phyloP scores from a whole-genome alignment of 306 rosid genomes.

The Biancaea sappan region DNA sequence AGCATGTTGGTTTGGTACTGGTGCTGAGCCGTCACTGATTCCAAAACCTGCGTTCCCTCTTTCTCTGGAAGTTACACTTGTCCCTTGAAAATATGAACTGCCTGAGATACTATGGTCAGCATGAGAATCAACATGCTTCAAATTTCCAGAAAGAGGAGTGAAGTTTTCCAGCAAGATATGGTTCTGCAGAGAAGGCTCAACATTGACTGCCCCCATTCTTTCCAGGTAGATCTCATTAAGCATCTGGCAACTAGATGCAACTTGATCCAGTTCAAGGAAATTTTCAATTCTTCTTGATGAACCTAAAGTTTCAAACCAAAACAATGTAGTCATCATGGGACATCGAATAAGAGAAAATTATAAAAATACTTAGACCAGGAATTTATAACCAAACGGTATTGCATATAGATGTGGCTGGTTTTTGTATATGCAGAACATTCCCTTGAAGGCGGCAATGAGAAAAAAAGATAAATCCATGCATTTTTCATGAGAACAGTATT shows the following conservation, averaged over 20 bases:
- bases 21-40: constrained; percentile 33
- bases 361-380: neutral
- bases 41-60: constrained; percentile 35
- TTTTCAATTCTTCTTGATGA: constrained; percentile 89
- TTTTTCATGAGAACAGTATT: constrained; percentile 23
- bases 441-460: neutral
- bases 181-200: constrained; percentile 46
- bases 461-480: too few species aligned
- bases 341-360: constrained; percentile 16
- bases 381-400: constrained; percentile 5
- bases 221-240: constrained; percentile 55
- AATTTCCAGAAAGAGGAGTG: constrained; percentile 43
- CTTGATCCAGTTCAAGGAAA: constrained; percentile 74
- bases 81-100: constrained; percentile 37
- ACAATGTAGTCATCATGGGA: constrained; percentile 7
- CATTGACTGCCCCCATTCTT: constrained; percentile 46
- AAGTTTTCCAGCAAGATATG: constrained; percentile 38
- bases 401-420: neutral
- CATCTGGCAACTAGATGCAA: constrained; percentile 51
- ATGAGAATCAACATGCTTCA: constrained; percentile 40
- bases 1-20: constrained; percentile 35
- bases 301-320: constrained; percentile 49
- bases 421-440: neutral
- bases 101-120: constrained; percentile 25
- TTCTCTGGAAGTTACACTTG: constrained; percentile 22